Conservation (phyloP, 106 monocot species). For the Dendrobium catenatum region DNA sequence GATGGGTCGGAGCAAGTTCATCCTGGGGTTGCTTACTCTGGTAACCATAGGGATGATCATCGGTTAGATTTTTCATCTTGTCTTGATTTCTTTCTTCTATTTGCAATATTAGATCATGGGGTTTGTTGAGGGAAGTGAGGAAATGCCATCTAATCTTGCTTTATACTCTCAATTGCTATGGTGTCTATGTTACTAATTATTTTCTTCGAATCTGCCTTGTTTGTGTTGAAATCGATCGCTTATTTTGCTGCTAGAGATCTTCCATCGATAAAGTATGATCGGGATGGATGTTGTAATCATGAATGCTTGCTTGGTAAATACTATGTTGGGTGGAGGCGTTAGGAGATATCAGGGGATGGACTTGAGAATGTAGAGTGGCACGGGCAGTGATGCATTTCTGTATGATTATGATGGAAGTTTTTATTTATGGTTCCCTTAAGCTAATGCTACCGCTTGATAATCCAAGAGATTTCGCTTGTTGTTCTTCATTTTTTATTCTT, state of each 20-base stretch:
- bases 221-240: not conserved
- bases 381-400: not conserved
- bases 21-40: slow-evolving; percentile 39
- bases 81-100: not conserved
- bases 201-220: not conserved
- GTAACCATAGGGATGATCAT: slow-evolving; percentile 51
- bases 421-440: not conserved
- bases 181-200: not conserved
- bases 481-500: not conserved
- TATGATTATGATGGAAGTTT: not conserved
- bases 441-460: not conserved
- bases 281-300: not conserved
- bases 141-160: not conserved
- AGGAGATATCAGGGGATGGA: not conserved
- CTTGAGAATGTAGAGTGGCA: not conserved
- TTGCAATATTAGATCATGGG: not conserved
- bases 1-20: slow-evolving; percentile 19
- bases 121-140: not conserved
- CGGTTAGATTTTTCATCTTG: slow-evolving; percentile 15
- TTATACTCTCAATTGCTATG: not conserved
- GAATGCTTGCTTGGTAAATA: not conserved
- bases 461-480: not conserved
- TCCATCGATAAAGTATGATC: not conserved
- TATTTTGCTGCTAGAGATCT: not conserved
- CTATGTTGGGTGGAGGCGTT: not conserved